Conservation (phyloP, 495 filamentous ascomycete genomes). For the Podospora pseudoanserina region DNA sequence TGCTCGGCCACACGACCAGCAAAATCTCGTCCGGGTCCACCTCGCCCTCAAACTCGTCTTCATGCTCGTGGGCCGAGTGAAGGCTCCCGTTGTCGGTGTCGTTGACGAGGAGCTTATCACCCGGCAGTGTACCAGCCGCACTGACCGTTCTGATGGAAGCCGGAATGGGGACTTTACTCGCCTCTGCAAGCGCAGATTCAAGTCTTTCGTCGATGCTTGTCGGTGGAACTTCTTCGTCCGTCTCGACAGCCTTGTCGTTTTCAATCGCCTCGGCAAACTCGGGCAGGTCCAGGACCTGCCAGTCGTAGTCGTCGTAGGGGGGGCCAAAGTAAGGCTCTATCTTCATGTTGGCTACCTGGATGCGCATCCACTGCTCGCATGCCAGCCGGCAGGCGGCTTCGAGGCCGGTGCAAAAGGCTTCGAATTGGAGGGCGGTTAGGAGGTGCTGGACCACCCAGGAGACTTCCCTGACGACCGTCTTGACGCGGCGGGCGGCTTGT, state of each 20-base stretch:
- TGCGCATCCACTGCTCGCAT: constrained; percentile 37
- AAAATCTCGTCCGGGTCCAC: constrained; percentile 38
- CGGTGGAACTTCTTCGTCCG: constrained; percentile 9
- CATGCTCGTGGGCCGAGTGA: neutral
- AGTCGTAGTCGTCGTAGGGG: constrained; percentile 40
- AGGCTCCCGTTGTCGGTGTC: neutral
- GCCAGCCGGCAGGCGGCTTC: constrained; percentile 33
- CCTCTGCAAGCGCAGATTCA: constrained; percentile 20
- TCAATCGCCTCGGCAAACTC: constrained; percentile 28
- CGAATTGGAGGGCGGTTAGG: constrained; percentile 32
- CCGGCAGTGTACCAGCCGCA: neutral
- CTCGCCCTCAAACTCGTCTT: constrained; percentile 24
- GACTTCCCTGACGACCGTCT: constrained; percentile 37
- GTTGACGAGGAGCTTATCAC: neutral
- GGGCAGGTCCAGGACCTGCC: constrained; percentile 37
- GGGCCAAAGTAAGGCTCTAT: constrained; percentile 41
- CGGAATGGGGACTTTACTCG: neutral
- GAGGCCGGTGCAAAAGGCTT: constrained; percentile 33
- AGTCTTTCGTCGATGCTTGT: constrained; percentile 17
- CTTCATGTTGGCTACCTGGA: constrained; percentile 35
- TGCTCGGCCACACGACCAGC: constrained; percentile 38
- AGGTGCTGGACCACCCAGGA: constrained; percentile 39
- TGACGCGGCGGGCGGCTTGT: constrained; percentile 30
- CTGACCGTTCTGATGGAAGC: neutral
- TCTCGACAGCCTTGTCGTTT: neutral